These are phyloP conservation scores for Cytospora leucostoma DNA, from an alignment of 2,329 filamentous ascomycete genomes.

Conservation along the genomic window DNA sequence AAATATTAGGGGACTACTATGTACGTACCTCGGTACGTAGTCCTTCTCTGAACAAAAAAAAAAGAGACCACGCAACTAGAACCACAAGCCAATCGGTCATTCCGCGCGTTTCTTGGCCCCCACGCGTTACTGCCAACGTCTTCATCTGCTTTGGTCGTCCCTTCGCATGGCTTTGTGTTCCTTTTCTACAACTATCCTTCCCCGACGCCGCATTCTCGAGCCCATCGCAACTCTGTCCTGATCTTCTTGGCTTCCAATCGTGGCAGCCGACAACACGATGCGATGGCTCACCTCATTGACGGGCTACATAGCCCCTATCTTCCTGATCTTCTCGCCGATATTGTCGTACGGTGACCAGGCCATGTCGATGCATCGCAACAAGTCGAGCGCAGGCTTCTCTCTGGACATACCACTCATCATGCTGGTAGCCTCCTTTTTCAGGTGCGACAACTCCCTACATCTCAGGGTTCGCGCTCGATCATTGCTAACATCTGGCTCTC, in stretches of 20 bases:
- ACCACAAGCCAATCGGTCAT: constrained; percentile 5
- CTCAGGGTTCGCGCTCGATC: neutral
- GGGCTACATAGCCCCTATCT: constrained; percentile 62
- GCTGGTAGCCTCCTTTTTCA: constrained; percentile 67
- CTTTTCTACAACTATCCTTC: neutral
- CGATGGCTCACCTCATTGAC: constrained; percentile 51
- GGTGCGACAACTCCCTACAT: constrained; percentile 44
- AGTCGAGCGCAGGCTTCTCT: constrained; percentile 68
- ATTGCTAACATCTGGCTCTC: constrained; percentile 19
- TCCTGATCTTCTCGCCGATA: constrained; percentile 64
- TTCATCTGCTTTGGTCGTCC: neutral
- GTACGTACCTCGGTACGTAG: neutral
- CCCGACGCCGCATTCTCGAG: constrained; percentile 1
- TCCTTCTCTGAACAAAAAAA: constrained; percentile 7
- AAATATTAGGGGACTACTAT: no score
- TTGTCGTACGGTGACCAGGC: constrained; percentile 68
- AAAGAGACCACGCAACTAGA: constrained; percentile 12
- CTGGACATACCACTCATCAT: constrained; percentile 73
- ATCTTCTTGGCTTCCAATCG: neutral
- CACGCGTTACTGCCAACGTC: neutral
- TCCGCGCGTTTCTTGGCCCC: neutral
- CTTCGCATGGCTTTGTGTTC: neutral
- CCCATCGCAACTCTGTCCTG: constrained; percentile 7
- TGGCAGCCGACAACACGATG: constrained; percentile 34
- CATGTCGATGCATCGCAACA: constrained; percentile 63